Percentiles rank a stretch among this genome's conserved stretches.
phyloP scores from a whole-genome alignment of 1,284 basidiomycete genomes.

The Naganishia cerealis region DNA sequence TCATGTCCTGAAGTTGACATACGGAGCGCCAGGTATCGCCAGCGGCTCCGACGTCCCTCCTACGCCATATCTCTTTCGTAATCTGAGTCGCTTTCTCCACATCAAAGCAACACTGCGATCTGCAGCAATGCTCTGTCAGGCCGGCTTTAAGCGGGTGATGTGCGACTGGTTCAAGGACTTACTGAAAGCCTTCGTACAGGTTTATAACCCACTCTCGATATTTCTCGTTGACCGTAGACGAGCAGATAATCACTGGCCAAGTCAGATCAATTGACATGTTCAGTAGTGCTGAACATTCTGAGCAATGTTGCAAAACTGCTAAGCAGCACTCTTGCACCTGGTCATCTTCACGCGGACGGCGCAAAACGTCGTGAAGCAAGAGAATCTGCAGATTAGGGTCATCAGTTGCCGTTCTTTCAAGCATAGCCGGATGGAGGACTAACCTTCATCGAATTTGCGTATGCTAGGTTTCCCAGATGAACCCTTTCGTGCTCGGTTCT shows the following conservation, averaged over 20 bases:
- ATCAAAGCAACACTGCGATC: conserved; percentile 57
- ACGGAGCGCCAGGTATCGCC: conserved; percentile 51
- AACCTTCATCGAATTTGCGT: conserved; percentile 55
- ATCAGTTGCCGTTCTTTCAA: not conserved
- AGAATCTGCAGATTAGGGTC: conserved; percentile 51
- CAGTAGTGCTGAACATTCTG: conserved; percentile 47
- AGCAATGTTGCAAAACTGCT: conserved; percentile 49
- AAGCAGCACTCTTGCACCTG: conserved; percentile 53
- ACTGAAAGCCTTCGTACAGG: conserved; percentile 58
- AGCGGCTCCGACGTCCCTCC: conserved; percentile 41
- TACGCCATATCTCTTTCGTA: conserved; percentile 55
- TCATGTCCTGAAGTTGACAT: conserved; percentile 47
- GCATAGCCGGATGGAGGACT: conserved; percentile 21
- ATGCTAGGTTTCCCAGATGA: conserved; percentile 53
- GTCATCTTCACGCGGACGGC: conserved; percentile 51
- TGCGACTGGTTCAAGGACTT: conserved; percentile 41
- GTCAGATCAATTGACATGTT: conserved; percentile 55
- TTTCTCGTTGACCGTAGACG: conserved; percentile 54
- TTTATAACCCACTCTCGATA: conserved; percentile 55
- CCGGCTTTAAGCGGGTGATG: not conserved
- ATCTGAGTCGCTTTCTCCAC: conserved; percentile 59
- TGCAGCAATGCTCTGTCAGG: conserved; percentile 16
- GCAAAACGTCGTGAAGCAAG: conserved; percentile 57
- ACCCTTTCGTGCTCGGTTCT: conserved; percentile 53
- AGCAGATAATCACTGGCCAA: conserved; percentile 58